phyloP scores from a whole-genome alignment of 2,329 filamentous ascomycete species.

The Polychaeton citri region DNA sequence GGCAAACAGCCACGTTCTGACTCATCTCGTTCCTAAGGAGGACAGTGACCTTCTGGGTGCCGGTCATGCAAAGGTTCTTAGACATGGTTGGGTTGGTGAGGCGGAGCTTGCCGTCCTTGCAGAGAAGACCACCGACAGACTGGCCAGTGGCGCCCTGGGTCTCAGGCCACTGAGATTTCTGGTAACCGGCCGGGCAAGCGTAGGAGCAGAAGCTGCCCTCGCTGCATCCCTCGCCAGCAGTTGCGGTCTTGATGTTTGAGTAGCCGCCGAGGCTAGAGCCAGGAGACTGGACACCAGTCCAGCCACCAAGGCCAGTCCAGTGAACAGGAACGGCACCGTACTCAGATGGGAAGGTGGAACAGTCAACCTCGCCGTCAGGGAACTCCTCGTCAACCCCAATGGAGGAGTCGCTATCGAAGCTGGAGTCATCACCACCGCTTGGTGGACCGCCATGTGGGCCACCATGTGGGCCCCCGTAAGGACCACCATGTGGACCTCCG shows the following conservation, averaged over 20 bases:
- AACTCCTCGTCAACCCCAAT: constrained; percentile 55
- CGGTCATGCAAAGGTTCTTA: constrained; percentile 60
- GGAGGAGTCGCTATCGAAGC: constrained; percentile 14
- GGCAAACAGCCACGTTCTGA: constrained; percentile 62
- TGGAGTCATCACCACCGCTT: constrained; percentile 3
- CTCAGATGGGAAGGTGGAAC: constrained; percentile 58
- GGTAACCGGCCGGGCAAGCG: constrained; percentile 77
- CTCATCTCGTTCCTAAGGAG: constrained; percentile 50
- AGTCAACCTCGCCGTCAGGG: constrained; percentile 59
- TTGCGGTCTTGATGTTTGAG: constrained; percentile 50
- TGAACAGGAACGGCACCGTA: constrained; percentile 65
- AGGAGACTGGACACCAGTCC: constrained; percentile 58
- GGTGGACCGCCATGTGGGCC: constrained; percentile 2
- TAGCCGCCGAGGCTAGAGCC: constrained; percentile 22
- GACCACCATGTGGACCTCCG: background rate
- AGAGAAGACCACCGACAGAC: constrained; percentile 79
- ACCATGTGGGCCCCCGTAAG: background rate
- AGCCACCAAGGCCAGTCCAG: constrained; percentile 61
- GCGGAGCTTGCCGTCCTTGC: constrained; percentile 63
- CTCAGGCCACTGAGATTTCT: constrained; percentile 80
- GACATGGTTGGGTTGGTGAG: constrained; percentile 55
- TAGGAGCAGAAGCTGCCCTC: constrained; percentile 74
- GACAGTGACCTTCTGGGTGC: constrained; percentile 35
- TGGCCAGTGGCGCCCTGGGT: constrained; percentile 67
- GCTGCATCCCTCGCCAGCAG: constrained; percentile 48